phyloP scores from a whole-genome alignment of 768 basidiomycete genomes.

The Imleria badia region DNA sequence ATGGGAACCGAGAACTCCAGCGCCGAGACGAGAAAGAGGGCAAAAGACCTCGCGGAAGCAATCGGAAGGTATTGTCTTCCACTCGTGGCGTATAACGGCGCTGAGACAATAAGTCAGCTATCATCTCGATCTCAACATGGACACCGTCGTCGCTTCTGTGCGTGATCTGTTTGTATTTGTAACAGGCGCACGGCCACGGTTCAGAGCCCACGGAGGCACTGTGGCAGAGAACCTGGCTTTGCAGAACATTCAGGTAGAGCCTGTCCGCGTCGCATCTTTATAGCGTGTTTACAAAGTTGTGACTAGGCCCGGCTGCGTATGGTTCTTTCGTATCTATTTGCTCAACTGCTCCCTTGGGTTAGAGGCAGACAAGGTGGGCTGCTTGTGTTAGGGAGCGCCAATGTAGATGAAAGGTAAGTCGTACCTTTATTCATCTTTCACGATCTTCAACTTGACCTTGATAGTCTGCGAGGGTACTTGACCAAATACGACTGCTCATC shows the following conservation, averaged over 20 bases:
- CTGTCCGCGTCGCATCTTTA: not conserved
- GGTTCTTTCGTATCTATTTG: conserved; percentile 94
- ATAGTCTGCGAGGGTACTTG: conserved; percentile 89
- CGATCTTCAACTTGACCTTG: not conserved
- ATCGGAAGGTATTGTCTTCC: conserved; percentile 73
- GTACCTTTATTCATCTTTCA: not conserved
- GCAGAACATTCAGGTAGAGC: conserved; percentile 87
- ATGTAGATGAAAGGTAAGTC: conserved; percentile 91
- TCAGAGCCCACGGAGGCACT: conserved; percentile 84
- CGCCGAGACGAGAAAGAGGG: conserved; percentile 77
- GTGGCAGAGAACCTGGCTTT: conserved; percentile 90
- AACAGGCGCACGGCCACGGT: conserved; percentile 70
- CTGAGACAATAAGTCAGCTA: conserved; percentile 52
- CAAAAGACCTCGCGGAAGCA: conserved; percentile 81
- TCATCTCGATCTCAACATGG: conserved; percentile 96
- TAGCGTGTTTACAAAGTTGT: not conserved
- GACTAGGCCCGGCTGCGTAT: conserved; percentile 84
- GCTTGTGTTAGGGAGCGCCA: conserved; percentile 95
- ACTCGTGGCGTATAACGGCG: not conserved
- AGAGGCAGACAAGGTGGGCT: conserved; percentile 81
- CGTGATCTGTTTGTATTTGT: conserved; percentile 81
- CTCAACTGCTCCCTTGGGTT: conserved; percentile 91
- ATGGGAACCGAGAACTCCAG: conserved; percentile 99
- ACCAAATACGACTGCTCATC: conserved; percentile 99
- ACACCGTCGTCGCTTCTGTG: conserved; percentile 81